These are phyloP conservation scores for Kwoniella shandongensis DNA, from an alignment of 768 basidiomycete species.

Conservation along the genomic window DNA sequence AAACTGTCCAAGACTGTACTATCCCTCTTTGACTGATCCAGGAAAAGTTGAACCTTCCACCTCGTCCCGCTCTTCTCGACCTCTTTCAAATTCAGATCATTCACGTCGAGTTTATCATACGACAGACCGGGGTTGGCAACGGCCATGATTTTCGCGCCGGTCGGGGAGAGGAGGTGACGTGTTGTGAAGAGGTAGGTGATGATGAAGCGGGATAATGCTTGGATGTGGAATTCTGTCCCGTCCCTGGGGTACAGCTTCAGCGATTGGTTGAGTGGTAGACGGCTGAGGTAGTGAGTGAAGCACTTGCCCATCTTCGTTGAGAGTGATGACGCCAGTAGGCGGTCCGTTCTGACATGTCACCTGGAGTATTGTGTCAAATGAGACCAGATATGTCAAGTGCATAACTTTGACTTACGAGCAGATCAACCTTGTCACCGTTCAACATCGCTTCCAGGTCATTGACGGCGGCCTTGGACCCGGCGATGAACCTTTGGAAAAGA, in stretches of 20 bases:
- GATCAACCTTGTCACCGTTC: too few relatives aligned
- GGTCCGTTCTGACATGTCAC: not conserved
- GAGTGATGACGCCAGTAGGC: not conserved
- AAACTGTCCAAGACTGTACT: not conserved
- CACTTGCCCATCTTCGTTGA: not conserved
- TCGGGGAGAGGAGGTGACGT: not conserved
- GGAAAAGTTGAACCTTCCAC: not conserved
- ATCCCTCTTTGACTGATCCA: not conserved
- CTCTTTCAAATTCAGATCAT: constrained; percentile 1
- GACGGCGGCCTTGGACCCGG: too few relatives aligned
- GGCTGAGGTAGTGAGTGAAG: too few relatives aligned
- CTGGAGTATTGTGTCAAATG: too few relatives aligned
- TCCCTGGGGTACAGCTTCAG: not conserved
- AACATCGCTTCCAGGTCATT: too few relatives aligned
- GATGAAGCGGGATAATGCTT: constrained; percentile 1
- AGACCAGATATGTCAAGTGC: too few relatives aligned
- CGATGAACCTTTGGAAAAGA: too few relatives aligned
- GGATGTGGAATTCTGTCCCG: not conserved
- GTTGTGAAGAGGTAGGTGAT: constrained; percentile 1
- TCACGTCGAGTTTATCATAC: not conserved
- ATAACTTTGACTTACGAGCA: too few relatives aligned
- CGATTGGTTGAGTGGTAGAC: not conserved
- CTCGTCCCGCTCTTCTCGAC: not conserved
- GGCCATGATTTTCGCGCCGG: not conserved
- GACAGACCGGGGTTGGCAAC: not conserved